Evolutionary conservation across 129 eudicot species (phyloP), one percentile per base, ranked within the genome.

Genomic region (Flaveria sonorensis): DNA sequence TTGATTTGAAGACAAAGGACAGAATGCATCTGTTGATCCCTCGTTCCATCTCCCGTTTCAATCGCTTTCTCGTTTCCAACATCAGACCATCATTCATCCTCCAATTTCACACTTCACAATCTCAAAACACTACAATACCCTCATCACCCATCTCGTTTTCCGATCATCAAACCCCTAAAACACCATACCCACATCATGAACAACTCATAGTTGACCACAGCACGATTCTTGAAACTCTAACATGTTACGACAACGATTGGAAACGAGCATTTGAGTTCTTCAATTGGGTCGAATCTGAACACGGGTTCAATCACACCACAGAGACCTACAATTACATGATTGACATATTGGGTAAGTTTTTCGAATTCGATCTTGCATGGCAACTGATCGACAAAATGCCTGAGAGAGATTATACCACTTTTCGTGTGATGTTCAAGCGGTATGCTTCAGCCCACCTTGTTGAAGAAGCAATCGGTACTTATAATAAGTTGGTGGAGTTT

Each of bases 211-310:
- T 74, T 42, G 77, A 74, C 65, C 83, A 88, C 45, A 64, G 70
- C 16, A 79, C 90, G 0, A 89, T 91, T 16, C 87, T 86, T 7
- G 88, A 83, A 81, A 84, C 93, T 2, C 90, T 94, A 70, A 64
- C 89, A 53, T 87, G 85, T 53, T 94, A 89, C 82, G 67, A 73
- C 86, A 94, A 91, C 72, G 98, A 94, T 52, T 89, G 92, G 85
- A 84, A 89, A 77, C 85, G 85, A 13, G 98, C 96, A 2, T 71
- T 87, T 30, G 97, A 94, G 11, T 94, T 91, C 78, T 94, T 94
- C 96, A 86, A 87, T 42, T 94, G 97, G 97, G 92, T 82, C 15
- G 88, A 86, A 76, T 64, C 87, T 1, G 78, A 80, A 39, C 73
- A 72, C 32, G 88, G 85, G 39, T 94, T 94, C 74, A 70, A 66